Base-by-base conservation (phyloP, 2,329 filamentous ascomycete genomes). In the Fusarium coffeatum region DNA sequence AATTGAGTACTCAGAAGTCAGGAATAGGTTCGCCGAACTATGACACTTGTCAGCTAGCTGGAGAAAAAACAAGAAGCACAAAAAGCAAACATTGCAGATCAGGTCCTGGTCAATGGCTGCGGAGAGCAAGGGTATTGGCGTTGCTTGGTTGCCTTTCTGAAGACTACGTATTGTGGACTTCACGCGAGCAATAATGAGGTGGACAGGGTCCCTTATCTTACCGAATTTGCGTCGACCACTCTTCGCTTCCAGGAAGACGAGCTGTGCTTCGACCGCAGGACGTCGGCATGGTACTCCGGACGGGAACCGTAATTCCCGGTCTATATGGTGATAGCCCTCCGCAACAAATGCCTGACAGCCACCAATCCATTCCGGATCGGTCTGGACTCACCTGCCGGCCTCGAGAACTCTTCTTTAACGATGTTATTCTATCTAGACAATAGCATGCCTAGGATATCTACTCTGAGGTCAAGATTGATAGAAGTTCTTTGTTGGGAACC, bases 311-410 rank as follows among this genome's bases (percentile, higher is more conserved):
- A 53, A 49, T 54, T 51, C 45, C 59, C 63, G 57, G 58, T 27
- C 62, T 49, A 42, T 22, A n/a, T 50, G 46, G 54, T 41, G n/a
- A 59, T 55, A 34, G 32, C 32, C 27, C 49, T 55, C 59, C 59
- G 66, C 47, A 50, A 42, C 23, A 58, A 54, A 46, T 51, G 46
- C 27, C 51, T 51, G 54, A 34, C 53, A 50, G 54, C 46, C 45
- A 64, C 68, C 65, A 58, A 64, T 30, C 46, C 40, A 51, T 55
- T 55, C 55, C 72, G 63, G 60, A 20, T 64, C 64, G 63, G 64
- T 34, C 34, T 18, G 13, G 34, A 22, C 18, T 25, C 34, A 27
- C n/a, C 23, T n/a, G n/a, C n/a, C 23, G 15, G n/a, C 10, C 15
- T 41, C 30, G 59, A 41, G 28, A 48, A 47, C 55, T 49, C 59